These are phyloP conservation scores for Collybia sordida DNA, from an alignment of 768 basidiomycete genomes.

Conservation along the genomic window DNA sequence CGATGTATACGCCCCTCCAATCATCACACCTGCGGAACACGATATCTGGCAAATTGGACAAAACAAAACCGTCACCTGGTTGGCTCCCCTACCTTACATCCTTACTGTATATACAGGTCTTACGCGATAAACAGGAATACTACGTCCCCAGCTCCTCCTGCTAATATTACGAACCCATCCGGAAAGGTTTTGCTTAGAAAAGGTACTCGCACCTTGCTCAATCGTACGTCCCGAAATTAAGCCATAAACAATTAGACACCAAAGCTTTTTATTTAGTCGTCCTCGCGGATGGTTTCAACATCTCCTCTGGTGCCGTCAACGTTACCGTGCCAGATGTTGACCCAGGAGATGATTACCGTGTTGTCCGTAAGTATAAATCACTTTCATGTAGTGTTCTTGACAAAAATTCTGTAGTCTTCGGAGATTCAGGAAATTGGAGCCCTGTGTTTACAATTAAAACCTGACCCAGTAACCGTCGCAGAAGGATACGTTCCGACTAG, in stretches of 20 bases:
- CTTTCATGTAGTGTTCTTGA: background rate
- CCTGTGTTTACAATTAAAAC: slow-evolving; percentile 26
- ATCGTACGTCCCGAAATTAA: slow-evolving; percentile 14
- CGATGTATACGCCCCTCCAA: slow-evolving; percentile 38
- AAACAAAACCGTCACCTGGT: slow-evolving; percentile 36
- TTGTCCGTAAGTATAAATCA: slow-evolving; percentile 24
- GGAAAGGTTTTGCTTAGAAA: slow-evolving; percentile 27
- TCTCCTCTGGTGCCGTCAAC: slow-evolving; percentile 21
- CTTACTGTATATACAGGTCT: too few relatives aligned
- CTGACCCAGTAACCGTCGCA: too few relatives aligned
- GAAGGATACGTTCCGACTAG: too few relatives aligned
- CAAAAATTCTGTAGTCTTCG: slow-evolving; percentile 24
- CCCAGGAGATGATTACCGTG: slow-evolving; percentile 25
- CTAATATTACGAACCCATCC: slow-evolving; percentile 27
- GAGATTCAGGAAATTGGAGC: slow-evolving; percentile 36
- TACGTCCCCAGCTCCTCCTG: slow-evolving; percentile 14
- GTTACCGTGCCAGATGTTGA: slow-evolving; percentile 27
- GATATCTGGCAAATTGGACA: slow-evolving; percentile 34
- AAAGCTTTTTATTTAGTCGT: slow-evolving; percentile 11
- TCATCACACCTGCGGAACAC: slow-evolving; percentile 25
- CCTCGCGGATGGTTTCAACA: slow-evolving; percentile 25
- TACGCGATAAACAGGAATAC: slow-evolving; percentile 24
- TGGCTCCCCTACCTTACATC: slow-evolving; percentile 4
- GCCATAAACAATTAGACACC: background rate
- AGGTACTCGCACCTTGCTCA: slow-evolving; percentile 15